These are phyloP conservation scores for Gossypium sturtianum DNA, from an alignment of 345 rosid species.

Conservation along the genomic window DNA sequence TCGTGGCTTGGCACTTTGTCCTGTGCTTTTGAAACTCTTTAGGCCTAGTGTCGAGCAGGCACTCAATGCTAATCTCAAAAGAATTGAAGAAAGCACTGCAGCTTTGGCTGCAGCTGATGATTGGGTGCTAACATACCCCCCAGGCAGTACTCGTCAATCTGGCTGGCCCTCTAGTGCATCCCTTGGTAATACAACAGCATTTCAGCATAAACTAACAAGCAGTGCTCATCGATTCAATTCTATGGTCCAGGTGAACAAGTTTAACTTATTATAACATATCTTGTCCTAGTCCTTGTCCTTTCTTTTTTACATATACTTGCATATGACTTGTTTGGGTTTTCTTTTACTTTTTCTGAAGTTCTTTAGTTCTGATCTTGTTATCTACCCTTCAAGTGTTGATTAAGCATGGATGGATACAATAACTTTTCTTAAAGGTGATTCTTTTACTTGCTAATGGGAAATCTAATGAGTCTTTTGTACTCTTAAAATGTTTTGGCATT, in stretches of 20 bases:
- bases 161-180: conserved; percentile 49
- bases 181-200: conserved; percentile 39
- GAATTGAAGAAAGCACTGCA: conserved; percentile 98
- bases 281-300: background rate
- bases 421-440: background rate
- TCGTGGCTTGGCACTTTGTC: conserved; percentile 91
- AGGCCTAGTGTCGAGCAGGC: conserved; percentile 98
- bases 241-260: conserved; percentile 88
- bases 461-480: background rate
- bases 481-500: background rate
- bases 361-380: background rate
- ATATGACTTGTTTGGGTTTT: background rate
- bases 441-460: background rate
- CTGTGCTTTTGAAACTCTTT: conserved; percentile 79
- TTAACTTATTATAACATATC: background rate
- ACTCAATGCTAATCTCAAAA: conserved; percentile 82
- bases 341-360: background rate
- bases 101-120: conserved; percentile 99
- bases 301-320: background rate
- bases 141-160: conserved; percentile 61
- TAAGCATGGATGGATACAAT: background rate
- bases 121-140: conserved; percentile 80
- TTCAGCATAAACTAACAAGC: conserved; percentile 84
- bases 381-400: background rate
- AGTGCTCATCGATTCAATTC: conserved; percentile 97